A percentile compares a stretch with the other conserved stretches of the same genome.
These are phyloP conservation scores for Talaromyces sp. DNA, from an alignment of 2,329 filamentous ascomycete genomes.

Conservation along the genomic window DNA sequence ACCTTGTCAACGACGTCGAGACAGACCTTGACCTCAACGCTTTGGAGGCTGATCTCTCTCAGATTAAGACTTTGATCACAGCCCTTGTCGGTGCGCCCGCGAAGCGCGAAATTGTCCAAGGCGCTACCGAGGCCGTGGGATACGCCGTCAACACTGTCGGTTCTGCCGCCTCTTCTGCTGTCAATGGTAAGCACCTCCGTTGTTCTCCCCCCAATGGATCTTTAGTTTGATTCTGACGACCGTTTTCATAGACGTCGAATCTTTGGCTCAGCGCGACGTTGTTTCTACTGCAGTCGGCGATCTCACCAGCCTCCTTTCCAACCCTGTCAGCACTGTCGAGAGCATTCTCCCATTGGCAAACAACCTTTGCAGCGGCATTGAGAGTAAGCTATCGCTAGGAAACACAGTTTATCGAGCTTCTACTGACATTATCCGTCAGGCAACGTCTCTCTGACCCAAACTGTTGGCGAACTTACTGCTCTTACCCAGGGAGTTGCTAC, in stretches of 20 bases:
- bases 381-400: slow-evolving; percentile 4
- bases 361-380: slow-evolving; percentile 16
- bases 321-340: slow-evolving; percentile 10
- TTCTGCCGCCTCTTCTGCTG: not conserved
- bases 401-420: not conserved
- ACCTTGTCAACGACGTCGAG: not conserved
- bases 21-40: slow-evolving; percentile 9
- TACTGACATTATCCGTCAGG: not conserved
- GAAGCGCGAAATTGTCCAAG: slow-evolving; percentile 15
- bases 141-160: slow-evolving; percentile 11
- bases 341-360: slow-evolving; percentile 11
- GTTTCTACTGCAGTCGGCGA: slow-evolving; percentile 6
- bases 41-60: slow-evolving; percentile 16
- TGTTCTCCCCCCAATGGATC: not conserved
- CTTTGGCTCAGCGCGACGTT: slow-evolving; percentile 9
- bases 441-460: slow-evolving; percentile 13
- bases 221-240: not conserved
- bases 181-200: not conserved
- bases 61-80: slow-evolving; percentile 20
- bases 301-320: slow-evolving; percentile 6
- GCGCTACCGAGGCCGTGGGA: slow-evolving; percentile 6
- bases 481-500: slow-evolving; percentile 15
- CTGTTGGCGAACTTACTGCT: slow-evolving; percentile 14
- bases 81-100: slow-evolving; percentile 2
- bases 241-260: not conserved